Evolutionary conservation across 179 eudicot species (phyloP), one percentile per base, ranked within the genome.

Genomic region (Patellifolia procumbens): DNA sequence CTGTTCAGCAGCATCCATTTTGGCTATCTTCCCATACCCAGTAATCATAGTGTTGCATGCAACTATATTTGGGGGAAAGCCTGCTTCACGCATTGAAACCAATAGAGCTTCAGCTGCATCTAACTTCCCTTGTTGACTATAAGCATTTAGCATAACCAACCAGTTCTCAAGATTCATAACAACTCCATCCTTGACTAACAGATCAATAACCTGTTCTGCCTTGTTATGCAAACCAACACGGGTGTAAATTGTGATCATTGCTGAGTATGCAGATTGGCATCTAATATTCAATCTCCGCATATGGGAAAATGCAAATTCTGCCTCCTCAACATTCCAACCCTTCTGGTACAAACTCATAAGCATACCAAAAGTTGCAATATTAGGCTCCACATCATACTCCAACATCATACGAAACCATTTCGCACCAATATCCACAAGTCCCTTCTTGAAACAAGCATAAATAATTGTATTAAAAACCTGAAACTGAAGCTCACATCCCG

Each of bases 361-460:
- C 97, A 95, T 95, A 17, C 99, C 99, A 68, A 92, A 91, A 31
- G 99, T 95, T 52, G 99, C 99, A 79, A 90, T 83, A 85, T 90
- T 91, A 28, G 99, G 99, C 81, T 76, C 76, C 78, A 93, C 82
- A 39, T 87, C 85, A 42, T 78, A 81, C 31, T 89, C 90, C 87
- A 92, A 81, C 97, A 95, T 93, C 91, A 89, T 74, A 31, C 74
- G 83, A 72, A 88, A 93, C 95, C 97, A 93, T 78, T 78, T 87
- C 1, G 95, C 72, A 72, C 95, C 95, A 11, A 87, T 22, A 58
- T 85, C 85, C 61, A 83, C 90, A 46, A 84, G 59, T 67, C 97
- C 94, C 70, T 78, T 82, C 80, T 91, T 95, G 62, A 81, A 84
- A 89, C 97, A 95, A 70, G 89, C 89, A 81, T 87, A 93, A 35